Evolutionary conservation across 2,329 filamentous ascomycete genomes (phyloP).

Genomic region (Thelonectria discophora): DNA sequence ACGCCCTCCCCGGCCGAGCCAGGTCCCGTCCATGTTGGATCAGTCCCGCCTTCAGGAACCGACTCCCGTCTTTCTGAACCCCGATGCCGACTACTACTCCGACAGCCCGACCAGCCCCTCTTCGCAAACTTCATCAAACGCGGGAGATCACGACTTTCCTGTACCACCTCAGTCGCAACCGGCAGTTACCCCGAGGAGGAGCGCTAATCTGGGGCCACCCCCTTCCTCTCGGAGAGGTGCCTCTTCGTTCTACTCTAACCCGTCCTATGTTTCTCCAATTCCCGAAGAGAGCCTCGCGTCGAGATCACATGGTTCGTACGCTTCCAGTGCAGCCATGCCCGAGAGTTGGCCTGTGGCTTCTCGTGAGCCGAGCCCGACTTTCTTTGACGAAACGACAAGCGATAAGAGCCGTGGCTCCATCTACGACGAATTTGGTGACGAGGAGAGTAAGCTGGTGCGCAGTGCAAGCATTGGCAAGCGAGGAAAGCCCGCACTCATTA

Average conservation of each 20-base stretch:
- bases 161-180: constrained; percentile 48
- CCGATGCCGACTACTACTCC: constrained; percentile 48
- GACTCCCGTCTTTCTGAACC: constrained; percentile 58
- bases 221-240: constrained; percentile 67
- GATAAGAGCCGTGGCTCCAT: constrained; percentile 54
- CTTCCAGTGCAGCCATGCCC: constrained; percentile 77
- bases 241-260: constrained; percentile 71
- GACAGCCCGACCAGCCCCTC: constrained; percentile 58
- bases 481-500: constrained; percentile 66
- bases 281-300: constrained; percentile 72
- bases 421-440: constrained; percentile 60
- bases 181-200: constrained; percentile 53
- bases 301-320: constrained; percentile 70
- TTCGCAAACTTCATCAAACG: constrained; percentile 60
- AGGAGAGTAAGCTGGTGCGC: constrained; percentile 66
- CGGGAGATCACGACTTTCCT: constrained; percentile 67
- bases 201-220: constrained; percentile 66
- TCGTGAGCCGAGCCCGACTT: constrained; percentile 55
- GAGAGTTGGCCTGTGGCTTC: constrained; percentile 68
- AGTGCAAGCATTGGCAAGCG: constrained; percentile 70
- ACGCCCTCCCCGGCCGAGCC: constrained; percentile 67
- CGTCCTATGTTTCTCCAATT: constrained; percentile 77
- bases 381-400: constrained; percentile 59
- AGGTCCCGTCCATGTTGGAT: constrained; percentile 67
- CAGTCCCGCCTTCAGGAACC: constrained; percentile 64